These are phyloP conservation scores for Colletotrichum incanum DNA, from an alignment of 2,329 filamentous ascomycete species.

Conservation along the genomic window DNA sequence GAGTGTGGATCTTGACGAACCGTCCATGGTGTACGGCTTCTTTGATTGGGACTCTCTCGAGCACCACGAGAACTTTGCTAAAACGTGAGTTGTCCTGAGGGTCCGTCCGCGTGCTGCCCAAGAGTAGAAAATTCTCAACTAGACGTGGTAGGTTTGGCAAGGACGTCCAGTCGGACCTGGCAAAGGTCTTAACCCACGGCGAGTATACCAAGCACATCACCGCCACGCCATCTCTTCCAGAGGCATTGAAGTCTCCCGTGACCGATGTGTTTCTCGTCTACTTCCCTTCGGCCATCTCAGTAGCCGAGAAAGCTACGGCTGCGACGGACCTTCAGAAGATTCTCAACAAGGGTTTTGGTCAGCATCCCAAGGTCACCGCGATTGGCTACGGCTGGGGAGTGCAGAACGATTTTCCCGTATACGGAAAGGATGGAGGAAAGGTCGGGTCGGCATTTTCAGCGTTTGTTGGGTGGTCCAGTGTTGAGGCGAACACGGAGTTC, in stretches of 20 bases:
- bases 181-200: conserved; percentile 42
- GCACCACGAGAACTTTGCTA: conserved; percentile 46
- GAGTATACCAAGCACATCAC: conserved; percentile 46
- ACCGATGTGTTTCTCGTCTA: conserved; percentile 43
- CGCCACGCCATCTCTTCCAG: conserved; percentile 37
- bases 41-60: conserved; percentile 49
- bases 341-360: conserved; percentile 25
- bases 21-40: conserved; percentile 46
- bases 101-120: not conserved
- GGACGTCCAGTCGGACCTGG: conserved; percentile 44
- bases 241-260: conserved; percentile 43
- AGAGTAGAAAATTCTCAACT: not conserved
- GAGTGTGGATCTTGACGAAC: conserved; percentile 46
- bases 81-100: conserved; percentile 39
- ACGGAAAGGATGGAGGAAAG: not conserved
- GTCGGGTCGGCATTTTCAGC: conserved; percentile 10
- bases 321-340: conserved; percentile 18
- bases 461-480: conserved; percentile 12
- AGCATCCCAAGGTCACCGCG: not conserved
- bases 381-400: conserved; percentile 22
- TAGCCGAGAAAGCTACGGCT: conserved; percentile 14
- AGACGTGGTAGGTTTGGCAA: conserved; percentile 34
- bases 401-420: conserved; percentile 26
- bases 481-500: not conserved
- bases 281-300: conserved; percentile 35